Conservation (phyloP, 139 green algal species). For the Protoeuglena noctilucae region DNA sequence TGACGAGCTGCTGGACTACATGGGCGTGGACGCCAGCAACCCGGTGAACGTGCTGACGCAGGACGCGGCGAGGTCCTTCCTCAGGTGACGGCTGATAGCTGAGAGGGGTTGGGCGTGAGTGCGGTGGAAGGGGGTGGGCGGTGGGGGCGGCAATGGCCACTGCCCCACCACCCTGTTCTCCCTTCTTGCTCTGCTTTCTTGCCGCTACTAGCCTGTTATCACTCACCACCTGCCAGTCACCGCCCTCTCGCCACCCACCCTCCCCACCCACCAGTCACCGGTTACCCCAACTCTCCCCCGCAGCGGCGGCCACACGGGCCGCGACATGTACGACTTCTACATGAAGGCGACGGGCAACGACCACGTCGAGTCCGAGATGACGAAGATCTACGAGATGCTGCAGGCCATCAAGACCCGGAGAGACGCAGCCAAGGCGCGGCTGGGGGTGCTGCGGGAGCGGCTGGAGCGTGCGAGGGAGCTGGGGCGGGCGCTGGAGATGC, state of each 20-base stretch:
- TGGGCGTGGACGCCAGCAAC: slow-evolving; percentile 24
- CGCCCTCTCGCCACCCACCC: too few species aligned
- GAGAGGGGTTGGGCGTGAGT: too few species aligned
- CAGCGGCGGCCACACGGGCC: too few species aligned
- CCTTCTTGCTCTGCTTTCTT: not conserved
- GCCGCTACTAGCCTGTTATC: not conserved
- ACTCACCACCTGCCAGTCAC: too few species aligned
- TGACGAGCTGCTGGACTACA: slow-evolving; percentile 13
- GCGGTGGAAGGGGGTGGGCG: too few species aligned
- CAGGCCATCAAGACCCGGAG: not conserved
- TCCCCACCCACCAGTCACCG: too few species aligned
- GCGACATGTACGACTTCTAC: slow-evolving; percentile 3
- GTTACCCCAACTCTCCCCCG: too few species aligned
- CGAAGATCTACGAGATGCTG: not conserved
- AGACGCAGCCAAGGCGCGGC: not conserved
- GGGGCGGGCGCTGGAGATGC: not conserved
- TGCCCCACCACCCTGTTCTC: not conserved
- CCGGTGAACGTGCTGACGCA: slow-evolving; percentile 26
- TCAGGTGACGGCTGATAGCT: slow-evolving; percentile 1
- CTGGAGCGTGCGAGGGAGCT: not conserved
- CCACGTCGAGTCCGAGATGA: not conserved
- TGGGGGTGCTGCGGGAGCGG: not conserved
- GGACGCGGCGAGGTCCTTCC: not conserved
- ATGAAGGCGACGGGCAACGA: slow-evolving; percentile 20
- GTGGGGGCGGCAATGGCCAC: too few species aligned